Evolutionary conservation across 768 basidiomycete species (phyloP).

Genomic region (Psilocybe tampanensis): DNA sequence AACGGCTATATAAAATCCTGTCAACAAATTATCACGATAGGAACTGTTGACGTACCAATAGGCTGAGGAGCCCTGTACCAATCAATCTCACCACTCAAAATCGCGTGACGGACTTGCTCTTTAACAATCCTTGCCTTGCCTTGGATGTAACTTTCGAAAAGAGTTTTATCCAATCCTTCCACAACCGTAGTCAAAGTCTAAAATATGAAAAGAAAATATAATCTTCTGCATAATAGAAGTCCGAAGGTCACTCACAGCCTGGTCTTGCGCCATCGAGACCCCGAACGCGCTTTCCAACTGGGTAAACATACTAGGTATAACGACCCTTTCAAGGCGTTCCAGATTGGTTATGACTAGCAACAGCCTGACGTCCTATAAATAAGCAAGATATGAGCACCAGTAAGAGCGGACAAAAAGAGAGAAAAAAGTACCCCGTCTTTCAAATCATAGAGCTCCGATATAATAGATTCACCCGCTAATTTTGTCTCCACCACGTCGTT

Average conservation of each 20-base stretch:
- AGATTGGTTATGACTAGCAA: constrained; percentile 91
- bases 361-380: constrained; percentile 73
- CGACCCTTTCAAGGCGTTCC: constrained; percentile 62
- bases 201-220: neutral
- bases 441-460: constrained; percentile 61
- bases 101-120: constrained; percentile 72
- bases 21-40: neutral
- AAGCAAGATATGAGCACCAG: neutral
- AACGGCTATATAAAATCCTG: constrained; percentile 56
- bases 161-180: constrained; percentile 79
- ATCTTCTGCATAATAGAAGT: neutral
- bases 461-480: constrained; percentile 38
- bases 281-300: constrained; percentile 80
- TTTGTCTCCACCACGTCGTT: constrained; percentile 28
- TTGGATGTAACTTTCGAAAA: constrained; percentile 86
- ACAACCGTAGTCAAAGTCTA: constrained; percentile 77
- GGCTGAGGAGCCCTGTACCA: constrained; percentile 94
- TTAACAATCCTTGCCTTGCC: constrained; percentile 69
- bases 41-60: constrained; percentile 53
- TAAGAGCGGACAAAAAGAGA: neutral
- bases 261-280: constrained; percentile 69
- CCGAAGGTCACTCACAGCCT: constrained; percentile 45
- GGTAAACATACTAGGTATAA: constrained; percentile 77
- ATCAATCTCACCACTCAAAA: constrained; percentile 71
- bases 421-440: constrained; percentile 49